These are phyloP conservation scores for Aegilops speltoides DNA, from an alignment of 176 grass and related monocot genomes.

Conservation along the genomic window DNA sequence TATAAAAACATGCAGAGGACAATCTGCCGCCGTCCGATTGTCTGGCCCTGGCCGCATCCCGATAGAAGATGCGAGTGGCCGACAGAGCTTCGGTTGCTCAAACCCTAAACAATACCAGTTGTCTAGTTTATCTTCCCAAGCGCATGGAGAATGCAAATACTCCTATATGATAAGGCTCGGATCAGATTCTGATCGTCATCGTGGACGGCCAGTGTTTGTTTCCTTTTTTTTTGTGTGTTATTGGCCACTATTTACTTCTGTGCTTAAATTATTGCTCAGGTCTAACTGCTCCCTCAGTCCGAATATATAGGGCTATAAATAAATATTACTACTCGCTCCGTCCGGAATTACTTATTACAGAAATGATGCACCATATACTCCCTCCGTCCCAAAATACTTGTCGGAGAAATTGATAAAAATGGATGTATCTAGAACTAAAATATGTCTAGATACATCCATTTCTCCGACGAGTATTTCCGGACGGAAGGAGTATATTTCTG, in stretches of 20 bases:
- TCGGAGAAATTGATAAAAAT: too few species aligned
- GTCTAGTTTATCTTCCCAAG: not conserved
- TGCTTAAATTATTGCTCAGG: too few species aligned
- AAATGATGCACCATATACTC: too few species aligned
- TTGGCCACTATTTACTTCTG: not conserved
- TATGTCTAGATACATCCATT: too few species aligned
- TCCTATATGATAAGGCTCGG: not conserved
- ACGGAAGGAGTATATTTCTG: too few species aligned
- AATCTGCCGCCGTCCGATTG: not conserved
- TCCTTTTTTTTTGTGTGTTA: not conserved
- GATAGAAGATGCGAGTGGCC: not conserved
- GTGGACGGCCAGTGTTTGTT: not conserved
- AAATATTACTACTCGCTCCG: too few species aligned
- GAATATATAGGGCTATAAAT: too few species aligned
- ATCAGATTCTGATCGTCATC: conserved; percentile 24
- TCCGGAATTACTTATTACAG: too few species aligned
- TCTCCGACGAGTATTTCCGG: too few species aligned
- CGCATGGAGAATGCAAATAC: not conserved
- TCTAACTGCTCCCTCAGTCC: too few species aligned
- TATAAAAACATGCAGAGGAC: not conserved
- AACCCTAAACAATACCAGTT: not conserved
- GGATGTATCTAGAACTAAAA: too few species aligned
- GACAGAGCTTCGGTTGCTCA: not conserved
- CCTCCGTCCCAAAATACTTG: too few species aligned
- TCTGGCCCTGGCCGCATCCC: not conserved